These are phyloP conservation scores for Alloascoidea africana DNA, from an alignment of 805 yeast species.

Conservation along the genomic window DNA sequence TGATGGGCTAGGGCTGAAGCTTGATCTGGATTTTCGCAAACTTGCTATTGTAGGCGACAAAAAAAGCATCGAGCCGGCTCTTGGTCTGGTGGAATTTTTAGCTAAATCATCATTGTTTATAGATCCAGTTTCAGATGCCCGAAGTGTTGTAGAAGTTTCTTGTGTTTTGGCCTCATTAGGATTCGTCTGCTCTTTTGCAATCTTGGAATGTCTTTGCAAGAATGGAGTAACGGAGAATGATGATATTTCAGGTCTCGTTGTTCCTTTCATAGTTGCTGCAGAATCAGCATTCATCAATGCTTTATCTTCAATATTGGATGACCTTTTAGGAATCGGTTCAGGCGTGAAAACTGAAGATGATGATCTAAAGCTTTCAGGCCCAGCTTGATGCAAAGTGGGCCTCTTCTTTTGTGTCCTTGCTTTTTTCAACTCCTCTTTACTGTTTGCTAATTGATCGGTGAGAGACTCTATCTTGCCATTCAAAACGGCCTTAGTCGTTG, in stretches of 20 bases:
- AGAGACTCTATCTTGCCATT: slow-evolving; percentile 8
- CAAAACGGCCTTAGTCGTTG: slow-evolving; percentile 6
- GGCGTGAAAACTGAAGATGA: background rate
- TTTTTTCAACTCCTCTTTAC: background rate
- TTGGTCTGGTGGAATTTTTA: too few species aligned
- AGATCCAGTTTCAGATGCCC: too few species aligned
- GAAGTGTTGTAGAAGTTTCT: too few species aligned
- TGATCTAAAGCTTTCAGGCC: background rate
- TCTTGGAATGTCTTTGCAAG: slow-evolving; percentile 3
- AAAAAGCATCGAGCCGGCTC: too few species aligned
- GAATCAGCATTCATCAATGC: too few species aligned
- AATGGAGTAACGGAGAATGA: slow-evolving; percentile 6
- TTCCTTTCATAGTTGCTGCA: slow-evolving; percentile 2
- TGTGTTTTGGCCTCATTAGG: too few species aligned
- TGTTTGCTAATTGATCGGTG: background rate
- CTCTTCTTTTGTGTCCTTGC: background rate
- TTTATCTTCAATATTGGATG: background rate
- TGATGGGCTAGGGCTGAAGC: too few species aligned
- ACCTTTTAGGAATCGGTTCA: background rate
- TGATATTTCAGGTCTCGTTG: slow-evolving; percentile 4
- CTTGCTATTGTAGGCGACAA: too few species aligned
- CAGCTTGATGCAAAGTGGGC: background rate
- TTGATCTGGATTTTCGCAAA: too few species aligned
- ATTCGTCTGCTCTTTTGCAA: too few species aligned
- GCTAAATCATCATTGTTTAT: too few species aligned